Percentiles rank a stretch among this genome's conserved stretches.
Conservation (phyloP, 352 stramenopile genomes). For the Blastocystis sp. region DNA sequence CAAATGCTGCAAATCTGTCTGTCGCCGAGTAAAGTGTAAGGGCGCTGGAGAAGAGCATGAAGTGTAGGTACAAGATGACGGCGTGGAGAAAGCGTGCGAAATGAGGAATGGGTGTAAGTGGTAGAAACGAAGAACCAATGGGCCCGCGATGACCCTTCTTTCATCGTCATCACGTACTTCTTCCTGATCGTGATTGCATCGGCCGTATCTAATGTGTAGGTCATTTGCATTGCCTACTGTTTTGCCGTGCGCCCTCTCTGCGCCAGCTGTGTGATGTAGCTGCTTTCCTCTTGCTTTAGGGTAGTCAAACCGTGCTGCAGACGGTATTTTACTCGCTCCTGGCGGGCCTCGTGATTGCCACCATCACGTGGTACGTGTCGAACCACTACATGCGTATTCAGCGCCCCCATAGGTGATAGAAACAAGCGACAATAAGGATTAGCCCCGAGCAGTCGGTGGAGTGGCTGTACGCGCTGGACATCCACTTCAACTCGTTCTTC, state of each 20-base stretch:
- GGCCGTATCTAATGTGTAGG: slow-evolving; percentile 10
- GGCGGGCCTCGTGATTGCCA: slow-evolving; percentile 73
- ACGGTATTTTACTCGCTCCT: slow-evolving; percentile 70
- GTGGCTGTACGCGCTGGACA: slow-evolving; percentile 98
- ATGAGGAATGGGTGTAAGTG: background rate
- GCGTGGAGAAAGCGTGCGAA: slow-evolving; percentile 51
- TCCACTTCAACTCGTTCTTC: slow-evolving; percentile 98
- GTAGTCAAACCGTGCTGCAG: slow-evolving; percentile 65
- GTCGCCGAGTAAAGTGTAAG: slow-evolving; percentile 80
- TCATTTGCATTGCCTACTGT: slow-evolving; percentile 78
- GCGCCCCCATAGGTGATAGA: slow-evolving; percentile 73
- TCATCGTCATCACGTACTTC: slow-evolving; percentile 88
- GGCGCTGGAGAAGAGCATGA: background rate
- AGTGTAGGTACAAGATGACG: slow-evolving; percentile 67
- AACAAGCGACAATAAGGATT: background rate
- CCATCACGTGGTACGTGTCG: slow-evolving; percentile 76
- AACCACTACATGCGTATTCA: slow-evolving; percentile 75
- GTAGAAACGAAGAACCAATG: slow-evolving; percentile 95
- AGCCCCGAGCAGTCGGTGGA: slow-evolving; percentile 92
- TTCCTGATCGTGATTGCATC: slow-evolving; percentile 78
- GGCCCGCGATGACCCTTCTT: slow-evolving; percentile 92
- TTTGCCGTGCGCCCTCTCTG: slow-evolving; percentile 78
- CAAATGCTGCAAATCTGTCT: slow-evolving; percentile 84
- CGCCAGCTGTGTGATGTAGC: slow-evolving; percentile 69
- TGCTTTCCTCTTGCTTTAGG: slow-evolving; percentile 27